A percentile compares a stretch with the other conserved stretches of the same genome.
phyloP scores from a whole-genome alignment of 345 rosid genomes.

The Citrus unshiu region DNA sequence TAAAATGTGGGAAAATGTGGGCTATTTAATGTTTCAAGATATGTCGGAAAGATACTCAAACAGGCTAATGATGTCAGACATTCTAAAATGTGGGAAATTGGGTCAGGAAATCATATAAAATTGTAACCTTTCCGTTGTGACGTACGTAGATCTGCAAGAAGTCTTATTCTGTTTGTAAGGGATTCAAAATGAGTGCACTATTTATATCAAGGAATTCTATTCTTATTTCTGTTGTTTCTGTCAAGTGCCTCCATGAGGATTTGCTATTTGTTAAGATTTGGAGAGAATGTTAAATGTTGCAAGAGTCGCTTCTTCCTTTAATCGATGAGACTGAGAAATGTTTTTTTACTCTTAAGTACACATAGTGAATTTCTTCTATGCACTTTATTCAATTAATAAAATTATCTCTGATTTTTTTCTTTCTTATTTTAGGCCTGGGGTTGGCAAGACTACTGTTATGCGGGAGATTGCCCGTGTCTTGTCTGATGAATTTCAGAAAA shows the following conservation, averaged over 20 bases:
- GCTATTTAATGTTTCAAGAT: neutral
- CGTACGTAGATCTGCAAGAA: neutral
- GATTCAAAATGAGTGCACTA: neutral
- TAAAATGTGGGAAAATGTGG: too few species aligned
- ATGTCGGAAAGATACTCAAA: neutral
- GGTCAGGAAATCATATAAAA: neutral
- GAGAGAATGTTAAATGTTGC: neutral
- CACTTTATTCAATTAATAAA: neutral
- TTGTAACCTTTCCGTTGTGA: neutral
- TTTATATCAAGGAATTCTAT: neutral
- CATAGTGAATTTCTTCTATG: neutral
- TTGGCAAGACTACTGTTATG: slow-evolving; percentile 73
- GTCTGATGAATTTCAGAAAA: slow-evolving; percentile 55
- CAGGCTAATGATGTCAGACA: neutral
- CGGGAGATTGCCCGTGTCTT: slow-evolving; percentile 65
- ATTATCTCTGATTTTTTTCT: neutral
- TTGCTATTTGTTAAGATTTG: neutral
- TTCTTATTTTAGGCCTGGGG: slow-evolving; percentile 46
- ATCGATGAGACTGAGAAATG: neutral
- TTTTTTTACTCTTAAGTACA: neutral
- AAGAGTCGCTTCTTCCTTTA: too few species aligned
- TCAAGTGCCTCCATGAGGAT: neutral
- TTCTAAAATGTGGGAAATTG: neutral
- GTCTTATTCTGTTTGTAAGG: neutral
- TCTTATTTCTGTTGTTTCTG: neutral